Evolutionary conservation across 768 basidiomycete genomes (phyloP), one percentile per base, ranked within the genome.

Genomic region (Kwoniella pini): DNA sequence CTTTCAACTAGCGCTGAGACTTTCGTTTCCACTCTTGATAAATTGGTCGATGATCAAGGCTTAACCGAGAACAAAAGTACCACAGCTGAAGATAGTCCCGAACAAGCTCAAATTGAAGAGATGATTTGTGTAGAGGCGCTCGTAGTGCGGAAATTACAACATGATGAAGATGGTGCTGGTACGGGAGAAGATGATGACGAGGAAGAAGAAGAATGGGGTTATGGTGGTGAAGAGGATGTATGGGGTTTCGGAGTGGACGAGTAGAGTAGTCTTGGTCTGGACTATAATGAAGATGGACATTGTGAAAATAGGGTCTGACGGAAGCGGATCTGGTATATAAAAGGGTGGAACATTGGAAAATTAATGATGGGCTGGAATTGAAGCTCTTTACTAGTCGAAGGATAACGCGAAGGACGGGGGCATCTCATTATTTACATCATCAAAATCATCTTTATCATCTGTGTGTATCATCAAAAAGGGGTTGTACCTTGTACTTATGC

Each of bases 91-190:
- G 6, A 7, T 6, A 19, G 5, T 42, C 11, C 24, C 19, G n/a
- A 46, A 30, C 28, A 51, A 26, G 54, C 13, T 21, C 31, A 21
- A 33, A 51, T 54, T 15, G 51, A 65, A 10, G 69, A 72, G 38
- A 52, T 65, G 50, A 73, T 78, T 24, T 78, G 77, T 58, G 77
- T 78, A 3, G 77, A 78, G 52, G 77, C 75, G 10, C 54, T 78
- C 24, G 72, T 78, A 12, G 71, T 78, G 28, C 56, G 75, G 19
- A 78, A 78, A 45, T 33, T 55, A 21, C 64, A 65, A 28, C 54
- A 55, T 54, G 65, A 63, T n/a, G 42, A 57, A 19, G 48, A 42
- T 43, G 58, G 44, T 0, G 62, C 30, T 5, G 48, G 28, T 12
- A 19, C 31, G 44, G 49, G 55, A 21, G 30, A 54, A 19, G 46